These are phyloP conservation scores for Petunia hybrid DNA, from an alignment of 305 asterid genomes.

Conservation along the genomic window DNA sequence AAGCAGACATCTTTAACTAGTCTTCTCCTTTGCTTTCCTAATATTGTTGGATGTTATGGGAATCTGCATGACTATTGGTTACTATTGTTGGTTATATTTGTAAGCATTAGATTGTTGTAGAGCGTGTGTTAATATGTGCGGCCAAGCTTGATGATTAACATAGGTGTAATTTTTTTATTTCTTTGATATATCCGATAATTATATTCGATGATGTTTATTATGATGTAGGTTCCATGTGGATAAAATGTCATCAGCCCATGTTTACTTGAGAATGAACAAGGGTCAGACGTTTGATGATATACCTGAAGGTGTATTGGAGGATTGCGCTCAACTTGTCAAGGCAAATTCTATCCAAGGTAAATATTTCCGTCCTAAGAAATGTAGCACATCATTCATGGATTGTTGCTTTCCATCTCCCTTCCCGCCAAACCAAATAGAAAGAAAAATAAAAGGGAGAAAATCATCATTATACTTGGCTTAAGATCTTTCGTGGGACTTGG, in stretches of 20 bases:
- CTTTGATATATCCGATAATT: conserved; percentile 13
- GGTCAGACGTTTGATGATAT: conserved; percentile 85
- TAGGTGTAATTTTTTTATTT: neutral
- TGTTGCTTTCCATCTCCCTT: neutral
- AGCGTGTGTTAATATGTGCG: conserved; percentile 12
- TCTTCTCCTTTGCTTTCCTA: neutral
- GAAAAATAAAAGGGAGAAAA: neutral
- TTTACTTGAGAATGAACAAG: conserved; percentile 84
- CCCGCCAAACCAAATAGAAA: neutral
- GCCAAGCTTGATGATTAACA: neutral
- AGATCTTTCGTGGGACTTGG: neutral
- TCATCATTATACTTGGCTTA: neutral
- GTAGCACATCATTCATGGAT: conserved; percentile 21
- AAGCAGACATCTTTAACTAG: too few species aligned
- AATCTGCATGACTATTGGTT: too few species aligned
- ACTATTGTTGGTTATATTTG: neutral
- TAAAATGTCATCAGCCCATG: conserved; percentile 99
- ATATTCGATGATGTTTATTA: conserved; percentile 39
- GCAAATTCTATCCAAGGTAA: conserved; percentile 97
- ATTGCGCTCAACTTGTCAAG: conserved; percentile 90
- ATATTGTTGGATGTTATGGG: conserved; percentile 5
- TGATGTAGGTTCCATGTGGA: conserved; percentile 94
- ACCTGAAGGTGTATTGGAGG: conserved; percentile 89
- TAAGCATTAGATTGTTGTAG: neutral
- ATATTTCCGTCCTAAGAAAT: conserved; percentile 7